Conservation (phyloP, 306 rosid species). For the Astragalus glycyphyllos region DNA sequence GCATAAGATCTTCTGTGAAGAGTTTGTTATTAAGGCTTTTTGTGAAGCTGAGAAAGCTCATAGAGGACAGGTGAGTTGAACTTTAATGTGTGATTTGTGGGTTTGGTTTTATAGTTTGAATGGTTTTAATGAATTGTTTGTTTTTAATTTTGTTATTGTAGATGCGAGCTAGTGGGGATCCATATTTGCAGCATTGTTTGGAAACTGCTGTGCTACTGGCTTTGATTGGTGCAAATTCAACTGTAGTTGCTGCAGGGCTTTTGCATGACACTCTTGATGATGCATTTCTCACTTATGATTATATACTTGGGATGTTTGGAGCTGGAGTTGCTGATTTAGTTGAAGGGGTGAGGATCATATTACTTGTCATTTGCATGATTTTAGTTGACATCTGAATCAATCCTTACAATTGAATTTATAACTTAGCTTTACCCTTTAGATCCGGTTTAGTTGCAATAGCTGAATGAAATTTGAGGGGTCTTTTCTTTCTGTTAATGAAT, state of each 20-base stretch:
- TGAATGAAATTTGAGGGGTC: neutral
- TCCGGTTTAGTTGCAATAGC: constrained; percentile 9
- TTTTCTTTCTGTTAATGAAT: neutral
- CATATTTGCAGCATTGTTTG: constrained; percentile 92
- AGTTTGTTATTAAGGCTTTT: constrained; percentile 87
- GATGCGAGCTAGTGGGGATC: constrained; percentile 96
- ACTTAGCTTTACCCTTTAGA: constrained; percentile 12
- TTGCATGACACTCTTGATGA: constrained; percentile 96
- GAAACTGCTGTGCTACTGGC: constrained; percentile 95
- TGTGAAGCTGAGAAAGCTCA: constrained; percentile 95
- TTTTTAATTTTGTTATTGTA: constrained; percentile 32
- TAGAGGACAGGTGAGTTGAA: constrained; percentile 79
- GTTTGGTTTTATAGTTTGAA: constrained; percentile 24
- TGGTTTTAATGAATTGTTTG: constrained; percentile 34
- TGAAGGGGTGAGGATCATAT: constrained; percentile 79
- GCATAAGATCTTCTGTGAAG: constrained; percentile 83
- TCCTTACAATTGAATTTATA: neutral
- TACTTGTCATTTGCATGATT: constrained; percentile 35
- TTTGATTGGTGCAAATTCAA: constrained; percentile 84
- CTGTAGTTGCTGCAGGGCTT: constrained; percentile 97
- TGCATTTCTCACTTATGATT: constrained; percentile 72
- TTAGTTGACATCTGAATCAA: constrained; percentile 17
- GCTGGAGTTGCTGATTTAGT: constrained; percentile 90
- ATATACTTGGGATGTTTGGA: constrained; percentile 71
- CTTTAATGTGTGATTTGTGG: constrained; percentile 7